phyloP scores from a whole-genome alignment of 345 rosid genomes.

The Brassica nigra region DNA sequence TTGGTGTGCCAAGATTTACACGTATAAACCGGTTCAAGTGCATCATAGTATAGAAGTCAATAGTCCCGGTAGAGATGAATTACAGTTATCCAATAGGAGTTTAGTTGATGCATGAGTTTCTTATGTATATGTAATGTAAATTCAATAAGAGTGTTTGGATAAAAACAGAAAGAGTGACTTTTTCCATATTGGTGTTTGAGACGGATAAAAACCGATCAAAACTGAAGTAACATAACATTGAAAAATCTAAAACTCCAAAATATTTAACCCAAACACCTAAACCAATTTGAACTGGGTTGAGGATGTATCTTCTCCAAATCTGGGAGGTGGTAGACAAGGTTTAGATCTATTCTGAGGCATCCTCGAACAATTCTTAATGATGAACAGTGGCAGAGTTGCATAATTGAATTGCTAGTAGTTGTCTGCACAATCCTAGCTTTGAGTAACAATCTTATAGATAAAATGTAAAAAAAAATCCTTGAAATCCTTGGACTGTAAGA shows the following conservation, averaged over 20 bases:
- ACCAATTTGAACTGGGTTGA: not conserved
- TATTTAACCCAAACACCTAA: not conserved
- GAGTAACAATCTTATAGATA: not conserved
- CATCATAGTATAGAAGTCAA: conserved; percentile 42
- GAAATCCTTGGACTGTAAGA: conserved; percentile 49
- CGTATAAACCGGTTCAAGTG: conserved; percentile 69
- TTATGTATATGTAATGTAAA: conserved; percentile 11
- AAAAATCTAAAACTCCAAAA: not conserved
- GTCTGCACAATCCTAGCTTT: conserved; percentile 39
- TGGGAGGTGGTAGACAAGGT: conserved; percentile 78
- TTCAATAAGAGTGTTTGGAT: conserved; percentile 14
- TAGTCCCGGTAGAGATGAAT: conserved; percentile 31
- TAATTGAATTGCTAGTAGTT: conserved; percentile 35
- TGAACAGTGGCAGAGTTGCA: not conserved
- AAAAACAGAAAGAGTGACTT: not conserved
- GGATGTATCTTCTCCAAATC: conserved; percentile 47
- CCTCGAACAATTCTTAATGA: conserved; percentile 59
- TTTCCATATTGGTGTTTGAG: not conserved
- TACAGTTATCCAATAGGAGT: conserved; percentile 28
- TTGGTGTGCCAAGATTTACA: conserved; percentile 65
- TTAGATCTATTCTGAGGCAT: conserved; percentile 78
- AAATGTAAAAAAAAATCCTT: not conserved
- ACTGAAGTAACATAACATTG: not conserved
- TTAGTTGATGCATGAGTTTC: conserved; percentile 26
- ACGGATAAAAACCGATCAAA: not conserved